These are phyloP conservation scores for Triticum turgidum DNA, from an alignment of 176 grass and related monocot genomes.

Conservation along the genomic window DNA sequence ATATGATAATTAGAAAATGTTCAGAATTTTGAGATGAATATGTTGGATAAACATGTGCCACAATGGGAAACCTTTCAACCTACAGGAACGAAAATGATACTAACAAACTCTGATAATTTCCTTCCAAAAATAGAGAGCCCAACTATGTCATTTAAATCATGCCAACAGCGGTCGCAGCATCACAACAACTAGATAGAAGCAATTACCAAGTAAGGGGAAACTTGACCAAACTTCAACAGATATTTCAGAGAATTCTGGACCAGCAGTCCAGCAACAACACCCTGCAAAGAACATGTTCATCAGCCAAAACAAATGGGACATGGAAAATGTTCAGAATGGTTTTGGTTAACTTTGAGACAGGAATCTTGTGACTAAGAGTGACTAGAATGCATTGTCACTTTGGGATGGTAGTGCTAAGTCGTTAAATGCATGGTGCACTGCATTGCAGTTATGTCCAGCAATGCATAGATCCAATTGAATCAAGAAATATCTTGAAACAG, in stretches of 20 bases:
- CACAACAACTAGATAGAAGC: neutral
- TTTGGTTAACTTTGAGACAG: slow-evolving; percentile 3
- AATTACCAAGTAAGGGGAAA: slow-evolving; percentile 95
- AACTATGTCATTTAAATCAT: neutral
- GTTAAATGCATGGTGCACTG: neutral
- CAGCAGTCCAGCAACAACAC: slow-evolving; percentile 88
- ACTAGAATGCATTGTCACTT: slow-evolving; percentile 1
- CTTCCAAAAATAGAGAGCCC: neutral
- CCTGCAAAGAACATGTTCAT: slow-evolving; percentile 52
- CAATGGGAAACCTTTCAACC: neutral
- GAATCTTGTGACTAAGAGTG: slow-evolving; percentile 15
- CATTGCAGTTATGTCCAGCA: neutral
- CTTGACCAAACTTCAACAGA: slow-evolving; percentile 95
- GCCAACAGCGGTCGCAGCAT: neutral
- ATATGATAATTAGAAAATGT: neutral
- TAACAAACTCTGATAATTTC: neutral
- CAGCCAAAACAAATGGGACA: slow-evolving; percentile 9
- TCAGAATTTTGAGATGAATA: neutral
- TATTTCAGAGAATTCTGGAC: slow-evolving; percentile 96
- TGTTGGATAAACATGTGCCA: neutral
- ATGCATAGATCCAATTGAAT: neutral
- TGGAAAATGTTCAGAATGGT: neutral
- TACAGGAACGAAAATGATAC: neutral
- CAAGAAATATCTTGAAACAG: neutral
- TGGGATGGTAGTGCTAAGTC: neutral